Evolutionary conservation across 805 yeast species (phyloP), one percentile per base, ranked within the genome.

Genomic region (Lachancea waltii): DNA sequence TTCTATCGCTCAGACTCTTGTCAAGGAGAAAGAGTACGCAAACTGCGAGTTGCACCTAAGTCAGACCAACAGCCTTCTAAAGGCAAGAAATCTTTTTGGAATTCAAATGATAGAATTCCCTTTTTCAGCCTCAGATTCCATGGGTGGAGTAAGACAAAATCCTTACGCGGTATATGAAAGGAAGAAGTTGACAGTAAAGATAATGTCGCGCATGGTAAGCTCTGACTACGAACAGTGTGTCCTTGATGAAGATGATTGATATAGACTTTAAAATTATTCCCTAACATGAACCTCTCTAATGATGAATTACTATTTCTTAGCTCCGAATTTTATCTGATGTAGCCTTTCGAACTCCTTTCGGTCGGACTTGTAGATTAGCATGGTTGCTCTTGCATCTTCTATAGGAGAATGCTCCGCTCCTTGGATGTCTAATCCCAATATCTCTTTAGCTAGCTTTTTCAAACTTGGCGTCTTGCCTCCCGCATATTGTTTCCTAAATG

Each of bases 361-460:
- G 45, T 75, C 72, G 36, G 72, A 53, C 43, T 83, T 71, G 53
- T 77, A 87, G n/a, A 87, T 60, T 43, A 79, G 57, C 95, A 87
- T 89, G 0, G 95, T 79, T 1, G 89, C 89, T 51, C 75, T 75
- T 0, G 96, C 95, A 64, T 87, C 97, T 54, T 85, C 95, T 1
- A 87, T 85, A 0, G 95, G 85, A 3, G 92, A 81, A 63, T 89
- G 96, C 44, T 77, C 71, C 1, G 80, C 85, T 0, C 63, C 64
- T 58, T 87, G 95, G 41, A 87, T 84, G 7, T 75, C 78, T 2
- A 72, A 39, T 1, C 72, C 67, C 25, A 85, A 56, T 10, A 80
- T 64, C 48, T 74, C 78, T 42, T 69, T 65, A 1, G 82, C 62
- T 21, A 87, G 62, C 45, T 73, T 78, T 56, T 81, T 84, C 51